Conservation (phyloP, 192 early-diverging fungal genomes). For the Coemansia sp. region DNA sequence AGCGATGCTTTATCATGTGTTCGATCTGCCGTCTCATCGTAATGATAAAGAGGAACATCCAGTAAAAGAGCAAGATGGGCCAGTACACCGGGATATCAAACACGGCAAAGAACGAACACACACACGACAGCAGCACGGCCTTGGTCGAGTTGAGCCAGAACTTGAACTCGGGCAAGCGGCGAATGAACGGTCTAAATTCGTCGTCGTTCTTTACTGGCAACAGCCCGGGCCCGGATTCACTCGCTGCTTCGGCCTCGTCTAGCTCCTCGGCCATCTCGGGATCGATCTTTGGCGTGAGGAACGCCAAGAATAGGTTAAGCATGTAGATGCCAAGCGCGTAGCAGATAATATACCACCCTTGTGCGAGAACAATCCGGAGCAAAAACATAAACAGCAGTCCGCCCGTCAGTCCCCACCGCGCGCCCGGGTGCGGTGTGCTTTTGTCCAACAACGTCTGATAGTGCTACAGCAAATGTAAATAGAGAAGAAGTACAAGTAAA, state of each 20-base stretch:
- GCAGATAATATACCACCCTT: constrained; percentile 97
- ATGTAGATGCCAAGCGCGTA: constrained; percentile 96
- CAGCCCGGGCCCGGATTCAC: constrained; percentile 58
- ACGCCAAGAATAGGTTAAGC: constrained; percentile 93
- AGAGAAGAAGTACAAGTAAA: neutral
- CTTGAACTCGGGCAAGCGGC: constrained; percentile 97
- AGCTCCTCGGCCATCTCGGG: constrained; percentile 64
- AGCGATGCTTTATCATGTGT: constrained; percentile 97
- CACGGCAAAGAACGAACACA: constrained; percentile 86
- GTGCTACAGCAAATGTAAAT: constrained; percentile 54
- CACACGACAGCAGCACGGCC: constrained; percentile 79
- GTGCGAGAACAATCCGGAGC: constrained; percentile 76
- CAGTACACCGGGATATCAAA: constrained; percentile 99
- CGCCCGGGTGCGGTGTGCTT: constrained; percentile 72
- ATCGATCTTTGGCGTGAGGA: constrained; percentile 96
- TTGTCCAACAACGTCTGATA: constrained; percentile 83
- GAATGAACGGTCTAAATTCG: constrained; percentile 97
- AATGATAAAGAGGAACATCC: constrained; percentile 88
- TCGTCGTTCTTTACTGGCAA: constrained; percentile 89
- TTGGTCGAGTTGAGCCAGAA: constrained; percentile 92
- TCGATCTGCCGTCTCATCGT: constrained; percentile 97
- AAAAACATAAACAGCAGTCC: constrained; percentile 68
- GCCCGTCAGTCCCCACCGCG: constrained; percentile 78
- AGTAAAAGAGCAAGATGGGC: constrained; percentile 98
- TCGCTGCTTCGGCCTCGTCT: constrained; percentile 55